Evolutionary conservation across 768 basidiomycete genomes (phyloP).

Genomic region (Clitopilus passeckerianus): DNA sequence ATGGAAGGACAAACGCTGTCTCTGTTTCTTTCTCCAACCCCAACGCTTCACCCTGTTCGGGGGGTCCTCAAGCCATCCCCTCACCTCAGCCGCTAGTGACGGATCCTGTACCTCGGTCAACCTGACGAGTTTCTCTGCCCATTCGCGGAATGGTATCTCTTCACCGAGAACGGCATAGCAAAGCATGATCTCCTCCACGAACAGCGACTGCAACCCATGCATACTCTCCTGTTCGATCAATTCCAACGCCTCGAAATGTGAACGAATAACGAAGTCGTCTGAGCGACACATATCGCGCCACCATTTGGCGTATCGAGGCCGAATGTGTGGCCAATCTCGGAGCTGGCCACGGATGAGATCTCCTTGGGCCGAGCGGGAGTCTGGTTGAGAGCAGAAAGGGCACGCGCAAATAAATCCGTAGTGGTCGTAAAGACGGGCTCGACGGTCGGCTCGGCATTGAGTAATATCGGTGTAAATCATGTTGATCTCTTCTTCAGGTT

Average conservation of each 20-base stretch:
- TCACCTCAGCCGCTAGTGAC: slow-evolving; percentile 19
- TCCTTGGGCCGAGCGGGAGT: slow-evolving; percentile 13
- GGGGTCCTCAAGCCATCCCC: slow-evolving; percentile 25
- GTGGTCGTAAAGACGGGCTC: slow-evolving; percentile 25
- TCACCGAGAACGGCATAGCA: slow-evolving; percentile 37
- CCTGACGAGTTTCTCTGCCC: slow-evolving; percentile 26
- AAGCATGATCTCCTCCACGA: slow-evolving; percentile 37
- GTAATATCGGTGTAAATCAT: slow-evolving; percentile 39
- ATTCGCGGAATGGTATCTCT: slow-evolving; percentile 25
- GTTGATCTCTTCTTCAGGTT: slow-evolving; percentile 36
- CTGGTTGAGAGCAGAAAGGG: slow-evolving; percentile 21
- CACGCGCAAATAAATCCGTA: slow-evolving; percentile 40
- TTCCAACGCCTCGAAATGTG: slow-evolving; percentile 31
- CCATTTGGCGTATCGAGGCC: slow-evolving; percentile 36
- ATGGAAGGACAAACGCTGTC: slow-evolving; percentile 22
- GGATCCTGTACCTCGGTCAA: slow-evolving; percentile 21
- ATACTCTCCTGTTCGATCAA: slow-evolving; percentile 37
- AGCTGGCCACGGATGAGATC: slow-evolving; percentile 28
- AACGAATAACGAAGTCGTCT: slow-evolving; percentile 33
- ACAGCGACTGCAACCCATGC: slow-evolving; percentile 32
- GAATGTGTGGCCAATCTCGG: slow-evolving; percentile 28
- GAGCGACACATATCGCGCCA: slow-evolving; percentile 31
- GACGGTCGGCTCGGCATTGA: slow-evolving; percentile 27
- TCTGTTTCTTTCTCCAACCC: slow-evolving; percentile 37
- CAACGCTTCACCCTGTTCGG: slow-evolving; percentile 24